Evolutionary conservation across 1,139 yeast species (phyloP), one percentile per base, ranked within the genome.

Genomic region (Saccharomycopsis hybrid): DNA sequence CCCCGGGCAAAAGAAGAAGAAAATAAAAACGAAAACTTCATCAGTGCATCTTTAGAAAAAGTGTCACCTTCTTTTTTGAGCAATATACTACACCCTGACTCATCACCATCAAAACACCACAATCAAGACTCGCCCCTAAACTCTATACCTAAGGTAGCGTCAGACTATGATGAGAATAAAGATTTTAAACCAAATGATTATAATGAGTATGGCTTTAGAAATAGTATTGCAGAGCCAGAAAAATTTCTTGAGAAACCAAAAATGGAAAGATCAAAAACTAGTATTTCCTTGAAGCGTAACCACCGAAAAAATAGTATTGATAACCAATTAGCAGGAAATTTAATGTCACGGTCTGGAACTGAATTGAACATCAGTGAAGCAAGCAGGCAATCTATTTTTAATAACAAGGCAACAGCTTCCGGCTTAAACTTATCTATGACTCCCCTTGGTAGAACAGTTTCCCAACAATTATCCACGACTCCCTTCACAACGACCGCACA

Each of bases 401-500:
- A 24, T 5, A n/a, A 8, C 9, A 36, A 36, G 39, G 9, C 39
- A 30, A 24, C 42, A 32, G 28, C 47, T 35, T 24, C 8, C 24
- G 41, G 47, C 13, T 11, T 37, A 9, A 27, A 37, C 35, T 44
- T 28, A 31, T n/a, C 33, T 5, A 41, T 41, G 44, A 41, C 44
- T 5, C 44, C 44, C 11, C 9, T 41, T 30, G 29, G 18, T 41
- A 28, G 44, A 41, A 25, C 24, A 3, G 30, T 28, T 9, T 24
- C 45, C 5, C 11, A n/a, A 8, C 38, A 43, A 32, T 25, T 29
- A 32, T 13, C 9, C 25, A 18, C 18, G 18, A 18, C 18, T 18
- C 18, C 18, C 18, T 18, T 18, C 18, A 18, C 18, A 18, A 18
- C 18, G 18, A 18, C 18, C 18, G 18, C 18, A 18, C 18, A 18